Evolutionary conservation across 192 early-diverging fungal genomes (phyloP).

Genomic region (Linnemannia zychae): DNA sequence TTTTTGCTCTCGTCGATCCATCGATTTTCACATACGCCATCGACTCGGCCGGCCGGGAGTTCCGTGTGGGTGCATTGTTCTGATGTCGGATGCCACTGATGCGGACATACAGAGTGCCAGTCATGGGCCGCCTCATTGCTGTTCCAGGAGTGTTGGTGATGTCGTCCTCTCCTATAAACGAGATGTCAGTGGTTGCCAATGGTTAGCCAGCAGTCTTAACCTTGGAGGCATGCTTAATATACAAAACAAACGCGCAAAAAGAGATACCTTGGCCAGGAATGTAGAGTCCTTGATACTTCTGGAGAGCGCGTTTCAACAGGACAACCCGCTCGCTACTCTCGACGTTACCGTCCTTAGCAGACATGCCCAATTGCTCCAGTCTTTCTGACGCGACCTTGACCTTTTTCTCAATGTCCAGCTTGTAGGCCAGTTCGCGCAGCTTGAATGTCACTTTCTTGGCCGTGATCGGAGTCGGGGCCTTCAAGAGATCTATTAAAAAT

Average conservation of each 20-base stretch:
- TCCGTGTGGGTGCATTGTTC: slow-evolving; percentile 70
- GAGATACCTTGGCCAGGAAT: slow-evolving; percentile 81
- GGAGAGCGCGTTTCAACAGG: slow-evolving; percentile 77
- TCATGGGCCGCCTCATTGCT: slow-evolving; percentile 75
- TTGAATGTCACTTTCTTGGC: slow-evolving; percentile 81
- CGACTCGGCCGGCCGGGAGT: slow-evolving; percentile 75
- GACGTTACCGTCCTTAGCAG: slow-evolving; percentile 63
- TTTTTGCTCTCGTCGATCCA: slow-evolving; percentile 79
- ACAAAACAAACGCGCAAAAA: slow-evolving; percentile 17
- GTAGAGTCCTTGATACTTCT: slow-evolving; percentile 91
- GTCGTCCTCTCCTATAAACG: slow-evolving; percentile 31
- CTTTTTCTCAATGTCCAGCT: slow-evolving; percentile 95
- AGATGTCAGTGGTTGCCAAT: not conserved
- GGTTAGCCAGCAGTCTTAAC: not conserved
- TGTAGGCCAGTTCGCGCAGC: slow-evolving; percentile 88
- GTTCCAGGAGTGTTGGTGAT: slow-evolving; percentile 61
- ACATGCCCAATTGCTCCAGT: slow-evolving; percentile 69
- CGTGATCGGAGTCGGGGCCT: slow-evolving; percentile 73
- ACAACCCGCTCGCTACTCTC: slow-evolving; percentile 82
- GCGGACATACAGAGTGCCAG: slow-evolving; percentile 78
- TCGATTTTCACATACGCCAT: slow-evolving; percentile 87
- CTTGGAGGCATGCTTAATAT: not conserved
- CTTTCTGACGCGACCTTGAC: slow-evolving; percentile 85
- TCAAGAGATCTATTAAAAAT: slow-evolving; percentile 69
- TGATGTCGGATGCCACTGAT: slow-evolving; percentile 70